Base-by-base conservation (phyloP, 108 stramenopile species). In the Craspedostauros australis region DNA sequence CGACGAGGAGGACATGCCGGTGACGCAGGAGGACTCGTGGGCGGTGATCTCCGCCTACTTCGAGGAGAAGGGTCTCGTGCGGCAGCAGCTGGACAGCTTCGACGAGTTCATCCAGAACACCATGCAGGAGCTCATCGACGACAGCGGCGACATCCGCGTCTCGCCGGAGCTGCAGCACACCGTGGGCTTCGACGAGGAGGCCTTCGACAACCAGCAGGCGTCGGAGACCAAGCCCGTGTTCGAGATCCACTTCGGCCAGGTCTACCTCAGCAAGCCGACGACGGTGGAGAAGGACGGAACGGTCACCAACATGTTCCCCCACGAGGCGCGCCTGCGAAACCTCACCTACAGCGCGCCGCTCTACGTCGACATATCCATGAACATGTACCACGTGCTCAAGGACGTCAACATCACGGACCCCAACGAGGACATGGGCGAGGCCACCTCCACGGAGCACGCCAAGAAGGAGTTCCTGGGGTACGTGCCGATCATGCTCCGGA, bases 31-130 rank as follows among this genome's bases (percentile, higher is more conserved):
- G 57, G 97, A 98, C 57, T 89, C 96, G 1, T 98, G 97, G 97
- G 91, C 94, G 1, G 96, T 97, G 14, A 98, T 98, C 62, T 83
- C 83, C 21, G 84, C 93, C 37, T 98, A 97, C 56, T 98, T 99
- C 60, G 96, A 94, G 56, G 98, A 98, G 64, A 98, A 98, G 68
- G 99, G 99, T 8, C 78, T 99, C 15, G 99, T 99, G 19, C 79
- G 95, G 27, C 99, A 98, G 72, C 99, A 99, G 62, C 75, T 99
- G 32, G 99, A 99, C 62, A 96, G 95, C 5, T 99, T 97, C 70
- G 96, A 99, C 62, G 91, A 92, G 60, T 98, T 98, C 70, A 91
- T 98, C 52, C 88, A 94, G 75, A 93, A 96, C 57, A 92, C 94
- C 23, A 95, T 99, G 94, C 95, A 96, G 57, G 96, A 99, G 64